Base-by-base conservation (phyloP, 495 filamentous ascomycete genomes). In the Trichoderma virens region DNA sequence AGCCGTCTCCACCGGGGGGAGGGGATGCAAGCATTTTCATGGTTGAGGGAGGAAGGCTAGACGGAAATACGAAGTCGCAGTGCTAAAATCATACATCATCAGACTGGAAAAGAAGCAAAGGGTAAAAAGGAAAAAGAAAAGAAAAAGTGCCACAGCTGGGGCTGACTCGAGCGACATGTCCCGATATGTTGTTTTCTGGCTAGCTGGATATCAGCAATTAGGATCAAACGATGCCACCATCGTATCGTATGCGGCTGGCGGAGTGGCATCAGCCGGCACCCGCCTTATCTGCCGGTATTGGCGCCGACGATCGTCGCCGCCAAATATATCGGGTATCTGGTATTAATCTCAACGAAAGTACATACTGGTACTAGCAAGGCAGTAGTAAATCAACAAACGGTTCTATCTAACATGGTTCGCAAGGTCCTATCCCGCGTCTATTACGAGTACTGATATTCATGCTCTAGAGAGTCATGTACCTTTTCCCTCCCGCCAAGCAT, bases 211-310 rank as follows among this genome's bases (percentile, higher is more conserved):
- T n/a, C n/a, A n/a, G n/a, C n/a, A n/a, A n/a, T n/a, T n/a, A n/a
- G n/a, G n/a, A n/a, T n/a, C n/a, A n/a, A n/a, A n/a, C 25, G 51
- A 56, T 56, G 27, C 51, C 51, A 56, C 51, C 51, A 56, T 56
- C 51, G 51, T 56, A 56, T 30, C 51, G 23, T 56, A 56, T 56
- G 51, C 51, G n/a, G 51, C 51, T 27, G 51, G 27, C 51, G 51
- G 51, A 56, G 51, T 56, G 51, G 51, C 51, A 56, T 56, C 25
- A 30, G 51, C 51, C 51, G 51, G 51, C 51, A 56, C 51, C 51
- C 51, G 51, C 7, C n/a, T 25, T 20, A 56, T 56, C 51, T 56
- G 51, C 51, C 51, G 51, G 51, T 56, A 30, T 28, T 56, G 51
- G 51, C 51, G 51, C 23, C 6, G 51, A 56, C 27, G 51, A 56